phyloP scores from a whole-genome alignment of 495 filamentous ascomycete genomes.

The Trichoderma gamsii region DNA sequence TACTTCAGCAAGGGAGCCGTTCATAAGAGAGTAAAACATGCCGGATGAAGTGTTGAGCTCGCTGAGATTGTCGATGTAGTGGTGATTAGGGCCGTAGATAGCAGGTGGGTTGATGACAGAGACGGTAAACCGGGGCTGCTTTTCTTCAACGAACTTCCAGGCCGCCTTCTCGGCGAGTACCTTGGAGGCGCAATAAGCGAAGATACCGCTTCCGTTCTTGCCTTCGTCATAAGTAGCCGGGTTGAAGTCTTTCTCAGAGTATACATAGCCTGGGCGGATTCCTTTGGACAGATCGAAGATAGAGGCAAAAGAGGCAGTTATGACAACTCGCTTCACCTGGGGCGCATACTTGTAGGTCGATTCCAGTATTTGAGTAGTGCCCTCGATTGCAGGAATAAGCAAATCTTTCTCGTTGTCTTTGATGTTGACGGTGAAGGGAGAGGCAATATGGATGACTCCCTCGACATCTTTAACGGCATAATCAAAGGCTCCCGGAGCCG shows the following conservation, averaged over 20 bases:
- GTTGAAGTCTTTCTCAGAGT: conserved; percentile 1
- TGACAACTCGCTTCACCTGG: conserved; percentile 58
- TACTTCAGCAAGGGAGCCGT: neutral
- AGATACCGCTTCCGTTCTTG: conserved; percentile 24
- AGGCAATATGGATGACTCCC: conserved; percentile 45
- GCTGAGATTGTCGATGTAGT: neutral
- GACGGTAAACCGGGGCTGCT: neutral
- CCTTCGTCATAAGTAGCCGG: conserved; percentile 15
- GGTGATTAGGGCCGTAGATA: neutral
- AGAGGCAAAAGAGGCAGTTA: conserved; percentile 39
- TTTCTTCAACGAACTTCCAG: conserved; percentile 37
- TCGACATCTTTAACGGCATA: conserved; percentile 21
- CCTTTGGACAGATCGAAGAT: conserved; percentile 19
- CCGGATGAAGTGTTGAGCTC: neutral
- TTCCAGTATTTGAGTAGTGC: conserved; percentile 65
- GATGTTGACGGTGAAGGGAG: conserved; percentile 30
- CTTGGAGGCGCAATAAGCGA: conserved; percentile 52
- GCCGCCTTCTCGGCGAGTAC: conserved; percentile 45
- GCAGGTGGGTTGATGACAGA: neutral
- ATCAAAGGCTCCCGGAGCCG: conserved; percentile 30
- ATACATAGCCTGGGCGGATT: neutral
- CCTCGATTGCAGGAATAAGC: conserved; percentile 56
- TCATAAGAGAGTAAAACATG: conserved; percentile 3
- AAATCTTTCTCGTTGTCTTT: conserved; percentile 48
- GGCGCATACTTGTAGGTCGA: conserved; percentile 55